These are phyloP conservation scores for Sporisorium scitamineum DNA, from an alignment of 1,284 basidiomycete genomes.

Conservation along the genomic window DNA sequence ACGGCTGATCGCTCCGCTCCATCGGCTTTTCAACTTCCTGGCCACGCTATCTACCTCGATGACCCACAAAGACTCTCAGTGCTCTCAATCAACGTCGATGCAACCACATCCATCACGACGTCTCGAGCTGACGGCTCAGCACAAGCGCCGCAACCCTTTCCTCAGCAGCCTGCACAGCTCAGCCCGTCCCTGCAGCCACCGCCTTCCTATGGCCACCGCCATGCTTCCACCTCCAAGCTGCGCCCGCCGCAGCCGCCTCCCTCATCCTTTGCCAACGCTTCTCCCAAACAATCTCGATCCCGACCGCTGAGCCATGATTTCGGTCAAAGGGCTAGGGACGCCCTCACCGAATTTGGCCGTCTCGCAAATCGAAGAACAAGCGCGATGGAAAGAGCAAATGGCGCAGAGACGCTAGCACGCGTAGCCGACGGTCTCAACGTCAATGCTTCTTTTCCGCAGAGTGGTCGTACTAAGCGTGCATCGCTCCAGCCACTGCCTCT, in stretches of 20 bases:
- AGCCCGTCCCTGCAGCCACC: constrained; percentile 9
- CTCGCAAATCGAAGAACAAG: constrained; percentile 27
- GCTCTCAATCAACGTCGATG: constrained; percentile 44
- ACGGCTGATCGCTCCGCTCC: too few relatives aligned
- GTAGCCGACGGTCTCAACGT: constrained; percentile 48
- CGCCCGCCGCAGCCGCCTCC: constrained; percentile 24
- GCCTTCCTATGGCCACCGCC: constrained; percentile 2
- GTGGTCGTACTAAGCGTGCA: constrained; percentile 1
- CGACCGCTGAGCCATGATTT: constrained; percentile 40
- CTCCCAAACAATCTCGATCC: constrained; percentile 4
- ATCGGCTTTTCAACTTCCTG: constrained; percentile 18
- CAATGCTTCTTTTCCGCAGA: constrained; percentile 7
- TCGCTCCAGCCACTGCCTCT: constrained; percentile 13
- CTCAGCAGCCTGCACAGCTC: neutral
- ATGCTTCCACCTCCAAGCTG: constrained; percentile 15
- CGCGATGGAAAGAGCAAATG: constrained; percentile 29
- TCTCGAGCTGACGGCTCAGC: neutral
- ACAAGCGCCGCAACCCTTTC: neutral
- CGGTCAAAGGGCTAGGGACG: constrained; percentile 34
- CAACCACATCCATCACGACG: constrained; percentile 26
- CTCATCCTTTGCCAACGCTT: constrained; percentile 15
- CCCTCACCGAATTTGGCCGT: constrained; percentile 36
- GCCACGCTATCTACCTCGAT: constrained; percentile 38
- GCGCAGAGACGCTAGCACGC: constrained; percentile 31
- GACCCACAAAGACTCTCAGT: constrained; percentile 44